Base-by-base conservation (phyloP, 306 rosid genomes). In the Psophocarpus tetragonolobus region DNA sequence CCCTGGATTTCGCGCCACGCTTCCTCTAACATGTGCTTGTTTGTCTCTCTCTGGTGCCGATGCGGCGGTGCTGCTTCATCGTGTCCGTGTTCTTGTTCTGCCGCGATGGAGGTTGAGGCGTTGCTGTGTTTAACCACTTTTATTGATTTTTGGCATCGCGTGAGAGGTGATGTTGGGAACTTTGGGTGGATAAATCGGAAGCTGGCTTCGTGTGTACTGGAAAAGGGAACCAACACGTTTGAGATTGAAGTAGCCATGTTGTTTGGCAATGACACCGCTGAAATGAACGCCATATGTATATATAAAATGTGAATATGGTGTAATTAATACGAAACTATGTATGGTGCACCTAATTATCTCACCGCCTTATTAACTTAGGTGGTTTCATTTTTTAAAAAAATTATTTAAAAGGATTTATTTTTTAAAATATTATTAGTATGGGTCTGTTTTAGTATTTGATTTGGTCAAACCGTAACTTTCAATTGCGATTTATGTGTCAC, bases 1-100 rank as follows among this genome's bases (percentile, higher is more conserved):
- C 98, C 98, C 23, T 90, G 97, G 83, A 89, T 82, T 64, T 91
- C 90, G 27, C 88, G 89, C 97, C 97, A 93, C 0, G 4, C 66
- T 39, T 66, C 69, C 69, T 63, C 69, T 63, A 63, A 11, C 69
- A 17, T 63, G 45, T 42, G 44, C 42, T 62, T 62, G 68, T 62
- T 2, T 13, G 12, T 18, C 1, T 42, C n/a, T 42, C 48, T 21
- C 11, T 0, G 18, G n/a, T n/a, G n/a, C n/a, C n/a, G n/a, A n/a
- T 13, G 35, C 47, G 50, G 78, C 29, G 8, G 14, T 5, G 61
- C 7, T 4, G 53, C 78, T 29, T 57, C 71, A 2, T 80, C 14
- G 15, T 45, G 33, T 18, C 35, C 15, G 15, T 45, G 44, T 21
- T 54, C 26, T 56, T 73, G 39, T 6, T 68, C 42, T 44, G 10